These are phyloP conservation scores for Argentina anserina DNA, from an alignment of 306 rosid genomes.

Conservation along the genomic window DNA sequence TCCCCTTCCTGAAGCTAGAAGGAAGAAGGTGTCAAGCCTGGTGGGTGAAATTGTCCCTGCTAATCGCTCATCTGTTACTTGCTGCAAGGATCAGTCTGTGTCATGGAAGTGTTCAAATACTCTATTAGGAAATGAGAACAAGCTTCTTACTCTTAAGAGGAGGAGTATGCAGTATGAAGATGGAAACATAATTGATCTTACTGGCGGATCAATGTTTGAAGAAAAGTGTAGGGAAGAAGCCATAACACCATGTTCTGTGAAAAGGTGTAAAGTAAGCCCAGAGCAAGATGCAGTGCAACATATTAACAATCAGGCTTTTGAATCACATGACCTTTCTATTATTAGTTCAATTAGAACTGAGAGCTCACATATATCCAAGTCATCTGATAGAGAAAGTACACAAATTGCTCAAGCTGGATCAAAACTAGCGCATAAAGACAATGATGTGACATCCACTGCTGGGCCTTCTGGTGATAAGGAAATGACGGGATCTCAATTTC, in stretches of 20 bases:
- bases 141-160: constrained; percentile 30
- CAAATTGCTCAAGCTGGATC: constrained; percentile 42
- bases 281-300: constrained; percentile 40
- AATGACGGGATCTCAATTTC: constrained; percentile 69
- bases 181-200: constrained; percentile 33
- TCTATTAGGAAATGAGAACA: constrained; percentile 27
- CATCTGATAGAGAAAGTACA: constrained; percentile 25
- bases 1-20: constrained; percentile 31
- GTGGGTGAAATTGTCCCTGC: constrained; percentile 67
- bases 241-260: constrained; percentile 45
- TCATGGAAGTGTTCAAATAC: constrained; percentile 35
- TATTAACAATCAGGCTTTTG: constrained; percentile 27
- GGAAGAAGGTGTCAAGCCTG: constrained; percentile 28
- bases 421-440: constrained; percentile 31
- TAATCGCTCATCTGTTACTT: constrained; percentile 67
- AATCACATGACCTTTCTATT: constrained; percentile 21
- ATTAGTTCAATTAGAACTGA: constrained; percentile 32
- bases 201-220: constrained; percentile 35
- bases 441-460: constrained; percentile 30
- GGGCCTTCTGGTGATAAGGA: constrained; percentile 43
- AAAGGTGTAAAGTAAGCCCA: constrained; percentile 61
- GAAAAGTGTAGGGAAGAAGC: constrained; percentile 35
- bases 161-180: constrained; percentile 37
- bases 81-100: constrained; percentile 38
- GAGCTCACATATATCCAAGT: constrained; percentile 24